Percentiles rank a stretch among this genome's conserved stretches.
Evolutionary conservation across 768 basidiomycete species (phyloP).

Genomic region (Auriculariales sp.): DNA sequence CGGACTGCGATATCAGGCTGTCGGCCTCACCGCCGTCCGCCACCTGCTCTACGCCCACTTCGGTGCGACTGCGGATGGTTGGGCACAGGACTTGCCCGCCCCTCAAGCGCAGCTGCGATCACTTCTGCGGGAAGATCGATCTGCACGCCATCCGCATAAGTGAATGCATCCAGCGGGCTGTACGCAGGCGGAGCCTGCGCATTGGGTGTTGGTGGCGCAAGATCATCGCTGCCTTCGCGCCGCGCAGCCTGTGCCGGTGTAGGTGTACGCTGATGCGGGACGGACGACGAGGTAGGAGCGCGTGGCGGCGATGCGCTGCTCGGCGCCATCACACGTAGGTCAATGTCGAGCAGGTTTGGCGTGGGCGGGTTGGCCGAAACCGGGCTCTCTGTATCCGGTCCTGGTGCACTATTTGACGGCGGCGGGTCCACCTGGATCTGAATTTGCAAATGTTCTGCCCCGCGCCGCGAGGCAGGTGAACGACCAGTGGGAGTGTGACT

Average conservation of each 20-base stretch:
- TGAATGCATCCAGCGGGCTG: slow-evolving; percentile 75
- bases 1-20: too few relatives aligned
- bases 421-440: slow-evolving; percentile 38
- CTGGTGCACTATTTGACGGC: too few relatives aligned
- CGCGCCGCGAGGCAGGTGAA: slow-evolving; percentile 51
- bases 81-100: slow-evolving; percentile 49
- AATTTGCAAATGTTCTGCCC: too few relatives aligned
- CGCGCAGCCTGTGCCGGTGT: not conserved
- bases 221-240: not conserved
- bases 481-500: slow-evolving; percentile 54
- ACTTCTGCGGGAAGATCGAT: slow-evolving; percentile 88
- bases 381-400: slow-evolving; percentile 78
- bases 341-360: slow-evolving; percentile 72
- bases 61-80: too few relatives aligned
- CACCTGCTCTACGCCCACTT: too few relatives aligned
- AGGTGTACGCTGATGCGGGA: not conserved
- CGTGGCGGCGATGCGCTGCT: slow-evolving; percentile 1
- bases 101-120: slow-evolving; percentile 79
- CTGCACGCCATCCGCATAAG: slow-evolving; percentile 79
- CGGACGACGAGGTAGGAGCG: slow-evolving; percentile 1
- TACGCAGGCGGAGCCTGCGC: slow-evolving; percentile 67
- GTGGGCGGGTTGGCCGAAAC: slow-evolving; percentile 62
- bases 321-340: slow-evolving; percentile 48
- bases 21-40: too few relatives aligned
- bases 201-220: slow-evolving; percentile 2